Base-by-base conservation (phyloP, 164 flowering plant genomes). In the Tetrastigma voinierianum region DNA sequence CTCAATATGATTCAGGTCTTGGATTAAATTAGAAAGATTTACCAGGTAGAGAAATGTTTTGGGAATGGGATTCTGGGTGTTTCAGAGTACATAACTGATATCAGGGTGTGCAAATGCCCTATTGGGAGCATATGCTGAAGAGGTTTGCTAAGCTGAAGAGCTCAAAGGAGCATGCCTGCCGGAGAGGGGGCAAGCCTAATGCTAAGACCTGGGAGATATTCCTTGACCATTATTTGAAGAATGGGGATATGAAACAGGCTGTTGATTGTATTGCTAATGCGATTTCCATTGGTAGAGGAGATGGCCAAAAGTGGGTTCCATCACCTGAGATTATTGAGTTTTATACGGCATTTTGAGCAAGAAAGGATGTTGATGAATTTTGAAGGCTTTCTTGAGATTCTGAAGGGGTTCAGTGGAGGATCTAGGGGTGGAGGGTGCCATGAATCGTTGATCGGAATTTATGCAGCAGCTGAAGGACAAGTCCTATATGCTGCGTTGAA, bases 121-220 rank as follows among this genome's bases (percentile, higher is more conserved):
- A 1, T 89, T 95, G 10, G 86, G 82, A 74, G 87, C 86, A 17
- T 90, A 88, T 82, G 75, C 70, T 4, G 81, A 81, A 69, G 83
- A 0, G 90, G 81, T 61, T 60, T 49, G 51, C 61, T 86, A 86
- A 77, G 99, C 94, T 51, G 65, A 81, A 74, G 76, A 72, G 45
- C 78, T 90, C 49, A 83, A n/a, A 76, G 74, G 75, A 78, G 63
- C 73, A 75, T 43, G 87, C 96, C 10, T 45, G 72, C 46, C 82
- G 70, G 72, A 80, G 86, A 61, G 90, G 97, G 13, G 90, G 83
- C 17, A 82, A 85, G 64, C 81, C 97, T 46, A 95, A 95, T 73
- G 85, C 82, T 60, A 95, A 88, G 74, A 95, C 98, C 1, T 87
- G 88, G 88, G 98, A 90, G 77, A 81, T 89, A 48, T 92, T 90